Evolutionary conservation across 2,329 filamentous ascomycete species (phyloP).

Genomic region (Pseudocercospora cruenta): DNA sequence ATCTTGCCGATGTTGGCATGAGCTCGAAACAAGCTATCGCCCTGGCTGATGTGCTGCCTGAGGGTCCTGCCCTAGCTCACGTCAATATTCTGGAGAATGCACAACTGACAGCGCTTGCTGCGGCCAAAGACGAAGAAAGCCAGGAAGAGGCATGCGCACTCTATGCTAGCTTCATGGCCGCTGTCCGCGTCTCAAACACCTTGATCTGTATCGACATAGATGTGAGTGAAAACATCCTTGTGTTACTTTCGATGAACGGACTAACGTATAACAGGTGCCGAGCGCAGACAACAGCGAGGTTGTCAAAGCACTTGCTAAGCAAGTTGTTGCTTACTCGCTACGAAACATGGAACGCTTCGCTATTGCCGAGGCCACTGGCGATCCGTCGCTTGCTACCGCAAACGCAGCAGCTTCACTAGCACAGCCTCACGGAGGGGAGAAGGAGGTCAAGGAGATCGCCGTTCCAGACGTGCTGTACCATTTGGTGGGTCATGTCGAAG

Average conservation of each 20-base stretch:
- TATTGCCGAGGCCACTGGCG: constrained; percentile 61
- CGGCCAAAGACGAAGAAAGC: constrained; percentile 73
- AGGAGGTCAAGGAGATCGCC: constrained; percentile 59
- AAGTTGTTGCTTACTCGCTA: constrained; percentile 92
- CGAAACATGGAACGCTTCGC: constrained; percentile 84
- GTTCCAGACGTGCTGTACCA: constrained; percentile 84
- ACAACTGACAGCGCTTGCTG: constrained; percentile 69
- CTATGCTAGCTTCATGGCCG: constrained; percentile 88
- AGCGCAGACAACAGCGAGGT: constrained; percentile 81
- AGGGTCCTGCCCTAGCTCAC: constrained; percentile 79
- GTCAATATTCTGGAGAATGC: constrained; percentile 84
- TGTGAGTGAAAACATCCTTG: constrained; percentile 40
- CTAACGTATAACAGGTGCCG: constrained; percentile 56
- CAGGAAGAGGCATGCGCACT: constrained; percentile 94
- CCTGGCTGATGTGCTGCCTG: constrained; percentile 85
- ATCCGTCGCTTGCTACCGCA: constrained; percentile 41
- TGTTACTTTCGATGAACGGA: neutral
- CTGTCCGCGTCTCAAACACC: constrained; percentile 78
- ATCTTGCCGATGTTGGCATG: constrained; percentile 82
- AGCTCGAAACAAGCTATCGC: constrained; percentile 87
- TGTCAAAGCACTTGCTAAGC: constrained; percentile 87
- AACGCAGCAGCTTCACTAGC: constrained; percentile 49
- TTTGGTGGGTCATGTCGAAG: constrained; percentile 73
- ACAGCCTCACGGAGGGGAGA: constrained; percentile 49
- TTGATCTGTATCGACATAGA: constrained; percentile 92